These are phyloP conservation scores for Sherardia arvensis DNA, from an alignment of 257 asterid genomes.

Conservation along the genomic window DNA sequence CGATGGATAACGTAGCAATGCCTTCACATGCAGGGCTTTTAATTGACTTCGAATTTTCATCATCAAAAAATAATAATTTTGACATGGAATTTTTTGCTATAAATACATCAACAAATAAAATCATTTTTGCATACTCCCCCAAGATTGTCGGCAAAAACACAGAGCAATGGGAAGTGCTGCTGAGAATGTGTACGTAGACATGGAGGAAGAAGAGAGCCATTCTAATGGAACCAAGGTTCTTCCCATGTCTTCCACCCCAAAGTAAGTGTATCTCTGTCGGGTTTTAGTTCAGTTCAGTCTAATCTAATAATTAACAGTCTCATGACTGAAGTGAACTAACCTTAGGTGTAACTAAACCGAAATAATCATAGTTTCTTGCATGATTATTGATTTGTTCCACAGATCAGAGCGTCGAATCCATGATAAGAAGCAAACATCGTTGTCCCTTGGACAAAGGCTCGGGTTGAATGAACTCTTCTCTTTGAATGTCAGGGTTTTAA, in stretches of 20 bases:
- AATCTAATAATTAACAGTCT: too few species aligned
- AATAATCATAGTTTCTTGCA: too few species aligned
- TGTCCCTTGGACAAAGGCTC: conserved; percentile 29
- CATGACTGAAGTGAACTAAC: too few species aligned
- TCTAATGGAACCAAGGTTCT: conserved; percentile 27
- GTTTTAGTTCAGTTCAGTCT: not conserved
- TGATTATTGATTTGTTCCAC: conserved; percentile 5
- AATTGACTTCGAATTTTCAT: not conserved
- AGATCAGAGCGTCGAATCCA: conserved; percentile 23
- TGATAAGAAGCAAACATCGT: conserved; percentile 16
- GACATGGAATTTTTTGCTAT: too few species aligned
- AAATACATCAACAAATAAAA: not conserved
- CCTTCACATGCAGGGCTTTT: not conserved
- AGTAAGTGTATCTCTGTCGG: conserved; percentile 12
- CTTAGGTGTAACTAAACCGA: too few species aligned
- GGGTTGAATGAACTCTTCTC: conserved; percentile 45
- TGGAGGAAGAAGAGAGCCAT: conserved; percentile 50
- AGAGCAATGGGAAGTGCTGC: conserved; percentile 4
- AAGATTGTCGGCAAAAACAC: not conserved
- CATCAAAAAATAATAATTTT: too few species aligned
- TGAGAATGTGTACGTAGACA: conserved; percentile 12
- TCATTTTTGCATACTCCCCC: not conserved
- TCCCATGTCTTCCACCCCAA: conserved; percentile 33
- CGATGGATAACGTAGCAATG: not conserved
- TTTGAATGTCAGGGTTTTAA: conserved; percentile 36